phyloP scores from a whole-genome alignment of 306 rosid species.

The Styphnolobium japonicum region DNA sequence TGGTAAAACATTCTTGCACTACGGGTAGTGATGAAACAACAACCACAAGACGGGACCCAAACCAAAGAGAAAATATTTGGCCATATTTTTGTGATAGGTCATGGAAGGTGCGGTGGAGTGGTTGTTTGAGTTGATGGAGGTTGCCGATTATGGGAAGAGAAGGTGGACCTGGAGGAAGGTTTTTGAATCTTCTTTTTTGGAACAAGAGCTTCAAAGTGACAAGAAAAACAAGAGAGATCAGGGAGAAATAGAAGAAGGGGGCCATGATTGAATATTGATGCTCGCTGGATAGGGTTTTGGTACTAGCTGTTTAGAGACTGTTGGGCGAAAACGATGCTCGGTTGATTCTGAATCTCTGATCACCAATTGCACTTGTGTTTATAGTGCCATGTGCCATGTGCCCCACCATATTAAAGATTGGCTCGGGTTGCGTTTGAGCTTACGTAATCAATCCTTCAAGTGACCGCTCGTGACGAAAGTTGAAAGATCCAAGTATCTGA shows the following conservation, averaged over 20 bases:
- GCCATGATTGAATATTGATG: background rate
- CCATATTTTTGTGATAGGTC: constrained; percentile 45
- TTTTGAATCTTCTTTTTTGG: background rate
- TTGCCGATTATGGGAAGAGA: constrained; percentile 57
- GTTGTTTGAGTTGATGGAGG: constrained; percentile 44
- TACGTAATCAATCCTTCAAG: background rate
- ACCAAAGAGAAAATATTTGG: constrained; percentile 24
- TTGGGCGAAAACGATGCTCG: background rate
- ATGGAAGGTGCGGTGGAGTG: constrained; percentile 35
- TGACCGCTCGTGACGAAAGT: background rate
- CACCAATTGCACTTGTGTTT: background rate
- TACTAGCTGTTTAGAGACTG: background rate
- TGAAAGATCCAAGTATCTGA: background rate
- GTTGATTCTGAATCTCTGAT: background rate
- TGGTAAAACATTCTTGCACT: constrained; percentile 59
- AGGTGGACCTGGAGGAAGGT: constrained; percentile 60
- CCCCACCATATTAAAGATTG: background rate
- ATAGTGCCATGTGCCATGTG: background rate
- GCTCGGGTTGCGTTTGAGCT: constrained; percentile 15
- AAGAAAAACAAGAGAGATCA: background rate
- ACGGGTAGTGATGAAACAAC: constrained; percentile 36
- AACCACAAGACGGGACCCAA: constrained; percentile 33
- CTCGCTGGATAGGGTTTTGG: background rate
- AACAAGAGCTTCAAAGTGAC: constrained; percentile 12
- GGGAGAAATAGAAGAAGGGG: background rate